Percentiles rank a stretch among this genome's conserved stretches.
Evolutionary conservation across 257 asterid genomes (phyloP).

Genomic region (Nicotiana otophora): DNA sequence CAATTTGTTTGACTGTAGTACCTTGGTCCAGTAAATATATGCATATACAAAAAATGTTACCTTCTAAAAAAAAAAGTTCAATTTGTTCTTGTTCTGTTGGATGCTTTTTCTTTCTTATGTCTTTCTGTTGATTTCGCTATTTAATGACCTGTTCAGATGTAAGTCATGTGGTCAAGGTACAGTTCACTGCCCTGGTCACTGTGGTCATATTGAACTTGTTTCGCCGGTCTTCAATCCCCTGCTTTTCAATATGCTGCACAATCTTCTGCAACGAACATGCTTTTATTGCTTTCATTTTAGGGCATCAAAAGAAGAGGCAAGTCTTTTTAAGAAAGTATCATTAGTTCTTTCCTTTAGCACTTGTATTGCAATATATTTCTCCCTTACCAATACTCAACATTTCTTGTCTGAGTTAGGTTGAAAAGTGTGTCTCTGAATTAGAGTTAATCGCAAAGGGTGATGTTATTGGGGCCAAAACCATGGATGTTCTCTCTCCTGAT

Average conservation of each 20-base stretch:
- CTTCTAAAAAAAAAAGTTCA: neutral
- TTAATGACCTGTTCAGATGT: conserved; percentile 51
- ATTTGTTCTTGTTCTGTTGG: neutral
- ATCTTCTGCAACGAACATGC: conserved; percentile 56
- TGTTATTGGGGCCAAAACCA: conserved; percentile 56
- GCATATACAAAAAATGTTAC: too few species aligned
- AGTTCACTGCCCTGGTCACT: conserved; percentile 63
- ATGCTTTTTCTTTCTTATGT: neutral
- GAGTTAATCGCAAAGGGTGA: conserved; percentile 60
- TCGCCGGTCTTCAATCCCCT: conserved; percentile 71
- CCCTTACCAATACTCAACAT: neutral
- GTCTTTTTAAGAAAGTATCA: neutral
- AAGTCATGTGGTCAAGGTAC: conserved; percentile 65
- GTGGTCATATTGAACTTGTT: conserved; percentile 87
- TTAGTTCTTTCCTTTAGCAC: neutral
- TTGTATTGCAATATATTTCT: neutral
- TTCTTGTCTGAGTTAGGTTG: conserved; percentile 41
- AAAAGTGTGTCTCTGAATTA: conserved; percentile 47
- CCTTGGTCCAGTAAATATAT: too few species aligned
- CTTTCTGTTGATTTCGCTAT: neutral
- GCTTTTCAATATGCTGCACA: conserved; percentile 46
- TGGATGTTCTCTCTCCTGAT: conserved; percentile 17
- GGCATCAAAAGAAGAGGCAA: conserved; percentile 48
- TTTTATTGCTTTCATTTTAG: conserved; percentile 62
- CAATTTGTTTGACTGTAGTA: too few species aligned